Base-by-base conservation (phyloP, 257 asterid genomes). In the Solanum corneliomulleri region DNA sequence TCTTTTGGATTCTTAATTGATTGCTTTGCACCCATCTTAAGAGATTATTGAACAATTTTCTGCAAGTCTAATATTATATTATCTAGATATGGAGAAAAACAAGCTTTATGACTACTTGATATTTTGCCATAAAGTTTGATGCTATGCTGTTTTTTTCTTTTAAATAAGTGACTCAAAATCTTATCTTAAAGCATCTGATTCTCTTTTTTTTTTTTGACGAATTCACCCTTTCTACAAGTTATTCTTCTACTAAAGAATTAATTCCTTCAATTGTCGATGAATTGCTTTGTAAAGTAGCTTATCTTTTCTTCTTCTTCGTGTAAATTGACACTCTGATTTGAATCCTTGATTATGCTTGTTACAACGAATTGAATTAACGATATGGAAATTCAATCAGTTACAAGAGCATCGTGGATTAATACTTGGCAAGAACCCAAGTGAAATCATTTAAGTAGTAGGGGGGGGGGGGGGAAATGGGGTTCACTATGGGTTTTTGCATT, bases 1-100 rank as follows among this genome's bases (percentile, higher is more conserved):
- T 71, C 44, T 71, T 71, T 71, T 33, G 78, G 78, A 35, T 18
- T 35, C 15, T 71, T 71, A 35, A 11, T 89, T 52, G 98, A 95
- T 72, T 31, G 29, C 44, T 83, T 87, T 37, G 93, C 47, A 72
- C 47, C 80, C 80, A 72, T 72, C n/a, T 20, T 72, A 72, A 72
- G 14, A 72, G 45, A 72, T 72, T 70, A 37, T 20, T 35, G 11
- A 72, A 23, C 80, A 72, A 10, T 72, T 20, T 72, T 72, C 27
- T 16, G 15, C 4, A 9, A 72, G 47, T 72, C 15, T 72, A 7
- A 8, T 72, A 20, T 15, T 70, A 15, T 31, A 31, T 31, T 16
- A 35, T 35, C 10, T 69, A 15, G 39, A 7, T 31, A 35, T 20
- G 41, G 14, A 16, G 78, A 71, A 33, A 71, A 71, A 4, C 15